A percentile compares a stretch with the other conserved stretches of the same genome.
These are phyloP conservation scores for Entelexis sorbosivorans DNA, from an alignment of 1,139 yeast species.

Conservation along the genomic window DNA sequence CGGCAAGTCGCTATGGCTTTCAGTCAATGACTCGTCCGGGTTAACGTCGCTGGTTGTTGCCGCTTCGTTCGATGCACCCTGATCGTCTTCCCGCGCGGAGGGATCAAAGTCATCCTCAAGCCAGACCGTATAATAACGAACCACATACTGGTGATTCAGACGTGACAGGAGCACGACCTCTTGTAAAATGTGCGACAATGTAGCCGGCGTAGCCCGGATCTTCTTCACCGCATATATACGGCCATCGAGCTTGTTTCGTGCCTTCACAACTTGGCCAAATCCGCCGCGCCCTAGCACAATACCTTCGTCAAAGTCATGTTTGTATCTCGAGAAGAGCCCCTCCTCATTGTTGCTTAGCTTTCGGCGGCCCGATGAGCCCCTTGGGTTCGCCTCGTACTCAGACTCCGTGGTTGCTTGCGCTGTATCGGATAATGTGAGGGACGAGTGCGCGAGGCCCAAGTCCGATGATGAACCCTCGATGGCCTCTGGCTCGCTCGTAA, in stretches of 20 bases:
- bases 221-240: conserved; percentile 90
- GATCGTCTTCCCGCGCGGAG: not conserved
- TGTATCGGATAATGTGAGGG: not conserved
- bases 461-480: not conserved
- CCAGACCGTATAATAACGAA: conserved; percentile 95
- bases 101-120: conserved; percentile 50
- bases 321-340: conserved; percentile 44
- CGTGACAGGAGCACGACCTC: conserved; percentile 89
- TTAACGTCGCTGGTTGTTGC: too few species aligned
- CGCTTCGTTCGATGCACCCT: not conserved
- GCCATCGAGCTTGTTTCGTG: conserved; percentile 84
- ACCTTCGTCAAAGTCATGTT: conserved; percentile 84
- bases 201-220: conserved; percentile 70
- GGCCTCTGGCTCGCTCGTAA: conserved; percentile 7
- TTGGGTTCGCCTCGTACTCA: not conserved
- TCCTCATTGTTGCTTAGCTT: conserved; percentile 16
- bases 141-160: conserved; percentile 88
- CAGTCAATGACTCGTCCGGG: not conserved
- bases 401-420: not conserved
- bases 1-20: not conserved
- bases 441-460: not conserved
- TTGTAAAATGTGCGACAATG: conserved; percentile 66
- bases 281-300: conserved; percentile 92
- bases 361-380: conserved; percentile 6
- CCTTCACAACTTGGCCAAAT: conserved; percentile 94